These are phyloP conservation scores for Candida jianshihensis DNA, from an alignment of 805 yeast genomes.

Conservation along the genomic window DNA sequence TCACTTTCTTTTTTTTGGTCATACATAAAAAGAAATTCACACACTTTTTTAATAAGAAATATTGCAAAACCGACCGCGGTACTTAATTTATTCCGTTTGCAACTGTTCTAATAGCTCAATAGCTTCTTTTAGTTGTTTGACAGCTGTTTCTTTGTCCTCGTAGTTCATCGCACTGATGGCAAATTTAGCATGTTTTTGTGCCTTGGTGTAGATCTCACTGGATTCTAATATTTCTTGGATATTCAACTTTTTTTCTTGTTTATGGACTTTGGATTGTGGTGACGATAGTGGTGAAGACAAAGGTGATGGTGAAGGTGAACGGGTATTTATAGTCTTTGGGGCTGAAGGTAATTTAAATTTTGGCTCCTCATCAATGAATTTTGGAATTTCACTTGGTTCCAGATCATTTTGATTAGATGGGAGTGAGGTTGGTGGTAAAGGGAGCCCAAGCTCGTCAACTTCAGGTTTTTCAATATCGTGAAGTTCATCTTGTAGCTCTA, in stretches of 20 bases:
- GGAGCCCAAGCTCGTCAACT: slow-evolving; percentile 14
- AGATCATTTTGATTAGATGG: not conserved
- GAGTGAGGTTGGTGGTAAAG: slow-evolving; percentile 8
- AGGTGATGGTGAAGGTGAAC: too few species aligned
- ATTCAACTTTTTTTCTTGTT: slow-evolving; percentile 17
- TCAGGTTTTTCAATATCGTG: slow-evolving; percentile 6
- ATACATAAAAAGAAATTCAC: too few species aligned
- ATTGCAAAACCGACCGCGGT: too few species aligned
- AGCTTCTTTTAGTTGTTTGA: slow-evolving; percentile 50
- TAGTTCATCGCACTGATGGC: slow-evolving; percentile 76
- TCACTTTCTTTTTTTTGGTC: too few species aligned
- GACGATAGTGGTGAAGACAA: too few species aligned
- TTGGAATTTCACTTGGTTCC: slow-evolving; percentile 8
- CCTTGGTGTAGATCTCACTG: slow-evolving; percentile 48
- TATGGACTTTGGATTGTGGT: not conserved
- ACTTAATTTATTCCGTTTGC: not conserved
- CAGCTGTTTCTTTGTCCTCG: slow-evolving; percentile 67
- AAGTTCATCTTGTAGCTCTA: slow-evolving; percentile 1
- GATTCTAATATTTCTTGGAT: slow-evolving; percentile 44
- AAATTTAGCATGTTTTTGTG: slow-evolving; percentile 66
- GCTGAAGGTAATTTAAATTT: not conserved
- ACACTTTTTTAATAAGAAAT: too few species aligned
- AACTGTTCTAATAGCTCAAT: slow-evolving; percentile 30
- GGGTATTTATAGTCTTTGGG: not conserved
- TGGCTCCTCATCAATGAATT: not conserved